These are phyloP conservation scores for Stagonosporopsis rhizophila DNA, from an alignment of 2,329 filamentous ascomycete species.

Conservation along the genomic window DNA sequence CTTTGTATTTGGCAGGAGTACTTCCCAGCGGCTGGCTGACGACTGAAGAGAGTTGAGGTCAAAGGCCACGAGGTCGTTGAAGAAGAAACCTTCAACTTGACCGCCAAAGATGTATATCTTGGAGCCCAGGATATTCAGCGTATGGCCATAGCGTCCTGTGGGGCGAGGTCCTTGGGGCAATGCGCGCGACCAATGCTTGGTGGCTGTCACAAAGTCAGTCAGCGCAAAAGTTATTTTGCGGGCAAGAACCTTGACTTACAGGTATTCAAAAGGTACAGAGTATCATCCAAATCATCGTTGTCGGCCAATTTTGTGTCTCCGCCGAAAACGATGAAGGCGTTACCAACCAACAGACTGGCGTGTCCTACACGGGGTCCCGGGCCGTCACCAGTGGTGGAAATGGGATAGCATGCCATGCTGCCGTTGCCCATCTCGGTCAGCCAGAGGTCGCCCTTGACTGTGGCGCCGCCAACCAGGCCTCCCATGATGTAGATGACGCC, in stretches of 20 bases:
- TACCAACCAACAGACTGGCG: slow-evolving; percentile 90
- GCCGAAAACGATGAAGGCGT: slow-evolving; percentile 98
- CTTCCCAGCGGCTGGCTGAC: slow-evolving; percentile 91
- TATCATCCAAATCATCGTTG: slow-evolving; percentile 89
- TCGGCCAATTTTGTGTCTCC: slow-evolving; percentile 98
- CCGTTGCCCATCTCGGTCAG: slow-evolving; percentile 87
- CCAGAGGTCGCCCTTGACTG: slow-evolving; percentile 97
- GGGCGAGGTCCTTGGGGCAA: slow-evolving; percentile 86
- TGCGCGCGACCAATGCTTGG: slow-evolving; percentile 96
- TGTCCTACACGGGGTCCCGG: slow-evolving; percentile 95
- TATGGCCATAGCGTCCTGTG: slow-evolving; percentile 92
- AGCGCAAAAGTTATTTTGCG: slow-evolving; percentile 4
- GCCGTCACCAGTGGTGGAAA: slow-evolving; percentile 90
- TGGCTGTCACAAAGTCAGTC: slow-evolving; percentile 66
- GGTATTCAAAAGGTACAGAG: slow-evolving; percentile 93
- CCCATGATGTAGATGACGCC: slow-evolving; percentile 98
- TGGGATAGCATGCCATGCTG: slow-evolving; percentile 87
- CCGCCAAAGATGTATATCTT: slow-evolving; percentile 98
- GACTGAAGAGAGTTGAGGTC: slow-evolving; percentile 94
- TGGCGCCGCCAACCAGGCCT: slow-evolving; percentile 90
- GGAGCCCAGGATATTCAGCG: slow-evolving; percentile 92
- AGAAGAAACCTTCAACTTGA: slow-evolving; percentile 96
- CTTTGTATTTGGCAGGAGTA: slow-evolving; percentile 79
- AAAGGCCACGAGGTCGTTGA: slow-evolving; percentile 95
- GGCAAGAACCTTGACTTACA: slow-evolving; percentile 66